Evolutionary conservation across 768 basidiomycete genomes (phyloP).

Genomic region (Krasilnikovozyma curviuscula): DNA sequence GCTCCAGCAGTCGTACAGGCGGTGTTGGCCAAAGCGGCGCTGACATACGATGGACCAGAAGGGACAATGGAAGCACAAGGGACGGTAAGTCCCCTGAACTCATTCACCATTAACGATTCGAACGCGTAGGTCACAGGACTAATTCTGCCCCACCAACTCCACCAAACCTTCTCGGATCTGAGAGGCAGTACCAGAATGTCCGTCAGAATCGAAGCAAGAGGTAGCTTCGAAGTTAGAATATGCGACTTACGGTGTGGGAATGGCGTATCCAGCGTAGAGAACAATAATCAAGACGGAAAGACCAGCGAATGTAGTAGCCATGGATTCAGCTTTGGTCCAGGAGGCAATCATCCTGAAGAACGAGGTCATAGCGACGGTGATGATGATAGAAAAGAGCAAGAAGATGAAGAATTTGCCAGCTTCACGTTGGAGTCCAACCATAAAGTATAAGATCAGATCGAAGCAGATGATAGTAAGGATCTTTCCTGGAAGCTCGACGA

Average conservation of each 20-base stretch:
- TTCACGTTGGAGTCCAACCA: constrained; percentile 29
- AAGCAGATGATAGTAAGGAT: constrained; percentile 17
- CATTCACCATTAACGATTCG: constrained; percentile 64
- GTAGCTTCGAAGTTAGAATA: constrained; percentile 48
- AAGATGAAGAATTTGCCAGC: constrained; percentile 40
- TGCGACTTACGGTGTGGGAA: constrained; percentile 31
- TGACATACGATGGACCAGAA: constrained; percentile 19
- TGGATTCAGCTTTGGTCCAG: constrained; percentile 47
- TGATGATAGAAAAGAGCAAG: constrained; percentile 37
- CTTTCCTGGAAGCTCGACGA: too few relatives aligned
- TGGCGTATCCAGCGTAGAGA: constrained; percentile 36
- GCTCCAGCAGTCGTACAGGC: constrained; percentile 22
- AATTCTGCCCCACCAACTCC: constrained; percentile 39
- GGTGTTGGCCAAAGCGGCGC: constrained; percentile 11
- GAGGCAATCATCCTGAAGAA: constrained; percentile 40
- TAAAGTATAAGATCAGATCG: constrained; percentile 31
- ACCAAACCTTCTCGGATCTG: constrained; percentile 29
- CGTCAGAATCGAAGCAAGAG: constrained; percentile 58
- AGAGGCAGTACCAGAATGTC: constrained; percentile 25
- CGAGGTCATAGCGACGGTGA: constrained; percentile 37
- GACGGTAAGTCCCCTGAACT: constrained; percentile 53
- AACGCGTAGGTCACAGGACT: constrained; percentile 63
- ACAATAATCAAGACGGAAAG: constrained; percentile 63
- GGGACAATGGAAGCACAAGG: constrained; percentile 23
- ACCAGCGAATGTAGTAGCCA: constrained; percentile 37